Evolutionary conservation across 2,329 filamentous ascomycete species (phyloP).

Genomic region (Gyromitra esculenta): DNA sequence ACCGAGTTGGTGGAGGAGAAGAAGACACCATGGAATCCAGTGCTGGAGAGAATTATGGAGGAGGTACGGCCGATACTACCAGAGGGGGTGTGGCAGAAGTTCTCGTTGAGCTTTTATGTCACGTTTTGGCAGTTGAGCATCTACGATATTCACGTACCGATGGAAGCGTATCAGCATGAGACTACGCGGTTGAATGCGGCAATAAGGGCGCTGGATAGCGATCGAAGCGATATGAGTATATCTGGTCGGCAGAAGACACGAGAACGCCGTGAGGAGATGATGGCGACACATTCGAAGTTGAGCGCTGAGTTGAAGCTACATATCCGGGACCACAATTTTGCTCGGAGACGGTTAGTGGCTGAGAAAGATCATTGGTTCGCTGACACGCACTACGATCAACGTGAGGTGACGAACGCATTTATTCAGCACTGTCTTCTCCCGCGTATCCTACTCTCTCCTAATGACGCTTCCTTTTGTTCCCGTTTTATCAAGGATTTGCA

Average conservation of each 20-base stretch:
- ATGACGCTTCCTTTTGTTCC: constrained; percentile 89
- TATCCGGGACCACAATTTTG: constrained; percentile 73
- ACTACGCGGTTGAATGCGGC: constrained; percentile 74
- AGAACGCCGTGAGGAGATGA: constrained; percentile 74
- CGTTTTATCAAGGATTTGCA: constrained; percentile 88
- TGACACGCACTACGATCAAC: constrained; percentile 68
- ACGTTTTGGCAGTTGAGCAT: constrained; percentile 92
- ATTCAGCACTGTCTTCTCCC: constrained; percentile 94
- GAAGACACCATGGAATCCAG: constrained; percentile 70
- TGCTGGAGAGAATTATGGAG: constrained; percentile 78
- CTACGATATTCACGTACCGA: constrained; percentile 80
- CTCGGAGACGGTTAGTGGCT: constrained; percentile 74
- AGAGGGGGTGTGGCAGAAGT: constrained; percentile 71
- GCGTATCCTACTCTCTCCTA: constrained; percentile 80
- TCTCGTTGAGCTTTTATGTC: constrained; percentile 83
- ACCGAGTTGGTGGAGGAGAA: constrained; percentile 58
- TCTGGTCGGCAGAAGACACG: constrained; percentile 71
- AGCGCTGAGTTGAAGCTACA: constrained; percentile 78
- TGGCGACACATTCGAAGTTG: constrained; percentile 74
- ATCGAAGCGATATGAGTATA: constrained; percentile 77
- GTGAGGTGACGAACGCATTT: constrained; percentile 76
- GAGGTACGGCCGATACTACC: constrained; percentile 72
- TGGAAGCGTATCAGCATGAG: constrained; percentile 80
- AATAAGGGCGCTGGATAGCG: constrained; percentile 72
- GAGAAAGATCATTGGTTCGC: constrained; percentile 84